Conservation (phyloP, 495 filamentous ascomycete genomes). For the Penicillium paxilli region DNA sequence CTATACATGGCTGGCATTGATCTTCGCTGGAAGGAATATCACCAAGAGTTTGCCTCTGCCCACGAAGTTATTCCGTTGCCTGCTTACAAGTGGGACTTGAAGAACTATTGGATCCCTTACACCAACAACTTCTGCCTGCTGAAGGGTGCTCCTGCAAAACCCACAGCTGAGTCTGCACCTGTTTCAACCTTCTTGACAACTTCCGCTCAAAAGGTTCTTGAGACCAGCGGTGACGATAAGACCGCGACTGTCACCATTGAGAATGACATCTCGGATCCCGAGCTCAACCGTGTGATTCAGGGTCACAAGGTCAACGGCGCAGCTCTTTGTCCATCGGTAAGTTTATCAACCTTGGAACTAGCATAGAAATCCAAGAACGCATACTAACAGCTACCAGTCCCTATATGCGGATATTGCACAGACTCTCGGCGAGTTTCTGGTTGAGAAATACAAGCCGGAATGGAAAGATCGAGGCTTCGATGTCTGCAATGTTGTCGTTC, state of each 20-base stretch:
- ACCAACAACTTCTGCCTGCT: conserved; percentile 55
- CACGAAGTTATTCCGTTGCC: conserved; percentile 68
- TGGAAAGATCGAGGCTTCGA: conserved; percentile 56
- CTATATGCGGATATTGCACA: conserved; percentile 79
- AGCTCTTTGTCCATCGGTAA: conserved; percentile 55
- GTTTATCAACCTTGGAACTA: conserved; percentile 5
- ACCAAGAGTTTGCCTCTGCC: conserved; percentile 63
- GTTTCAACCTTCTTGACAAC: conserved; percentile 39
- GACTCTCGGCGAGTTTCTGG: conserved; percentile 68
- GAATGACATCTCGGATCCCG: conserved; percentile 62
- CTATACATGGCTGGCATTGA: conserved; percentile 67
- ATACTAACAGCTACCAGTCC: conserved; percentile 36
- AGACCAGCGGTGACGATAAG: conserved; percentile 54
- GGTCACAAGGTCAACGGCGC: conserved; percentile 75
- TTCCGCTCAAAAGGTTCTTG: conserved; percentile 51
- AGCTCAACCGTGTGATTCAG: conserved; percentile 59
- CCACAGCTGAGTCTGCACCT: conserved; percentile 27
- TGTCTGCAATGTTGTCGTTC: conserved; percentile 63
- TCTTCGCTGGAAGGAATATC: conserved; percentile 77
- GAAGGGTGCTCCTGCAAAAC: conserved; percentile 40
- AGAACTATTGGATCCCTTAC: conserved; percentile 84
- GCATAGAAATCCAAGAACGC: neutral
- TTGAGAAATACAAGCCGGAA: conserved; percentile 57
- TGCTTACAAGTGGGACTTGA: conserved; percentile 74
- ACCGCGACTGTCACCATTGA: conserved; percentile 60